These are phyloP conservation scores for Letharia columbiana DNA, from an alignment of 495 filamentous ascomycete species.

Conservation along the genomic window DNA sequence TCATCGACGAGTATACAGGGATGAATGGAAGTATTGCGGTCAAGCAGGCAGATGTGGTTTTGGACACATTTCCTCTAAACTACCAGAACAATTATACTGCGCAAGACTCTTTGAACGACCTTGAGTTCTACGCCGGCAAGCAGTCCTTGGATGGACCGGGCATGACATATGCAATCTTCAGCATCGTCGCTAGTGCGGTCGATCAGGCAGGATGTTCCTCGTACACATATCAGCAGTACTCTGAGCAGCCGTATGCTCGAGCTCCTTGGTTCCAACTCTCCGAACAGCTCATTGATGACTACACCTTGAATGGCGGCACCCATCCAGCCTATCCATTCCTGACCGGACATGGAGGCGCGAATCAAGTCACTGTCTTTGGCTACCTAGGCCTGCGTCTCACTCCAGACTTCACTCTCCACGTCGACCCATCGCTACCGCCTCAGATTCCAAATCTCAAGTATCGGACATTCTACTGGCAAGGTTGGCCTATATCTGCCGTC, in stretches of 20 bases:
- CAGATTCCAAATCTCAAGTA: slow-evolving; percentile 54
- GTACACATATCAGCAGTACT: slow-evolving; percentile 55
- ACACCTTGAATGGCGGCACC: slow-evolving; percentile 54
- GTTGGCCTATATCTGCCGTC: slow-evolving; percentile 51
- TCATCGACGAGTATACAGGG: slow-evolving; percentile 61
- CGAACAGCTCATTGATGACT: slow-evolving; percentile 63
- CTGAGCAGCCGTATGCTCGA: slow-evolving; percentile 46
- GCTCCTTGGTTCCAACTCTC: slow-evolving; percentile 49
- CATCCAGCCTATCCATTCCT: slow-evolving; percentile 60
- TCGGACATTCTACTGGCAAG: slow-evolving; percentile 63
- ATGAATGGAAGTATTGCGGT: slow-evolving; percentile 57
- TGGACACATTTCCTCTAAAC: slow-evolving; percentile 50
- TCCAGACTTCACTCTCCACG: slow-evolving; percentile 43
- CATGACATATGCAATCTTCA: slow-evolving; percentile 62
- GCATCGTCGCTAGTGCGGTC: slow-evolving; percentile 49
- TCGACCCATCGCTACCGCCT: slow-evolving; percentile 52
- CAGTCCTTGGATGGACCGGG: slow-evolving; percentile 55
- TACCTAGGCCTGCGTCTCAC: slow-evolving; percentile 52
- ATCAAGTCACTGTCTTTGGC: slow-evolving; percentile 53
- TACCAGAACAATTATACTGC: slow-evolving; percentile 47
- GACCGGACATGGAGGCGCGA: slow-evolving; percentile 57
- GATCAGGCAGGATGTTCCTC: slow-evolving; percentile 53
- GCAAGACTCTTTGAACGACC: slow-evolving; percentile 42
- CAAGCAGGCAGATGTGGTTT: slow-evolving; percentile 58
- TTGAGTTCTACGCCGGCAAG: slow-evolving; percentile 58